Base-by-base conservation (phyloP, 2,329 filamentous ascomycete species). In the Domatiomyces globalis region DNA sequence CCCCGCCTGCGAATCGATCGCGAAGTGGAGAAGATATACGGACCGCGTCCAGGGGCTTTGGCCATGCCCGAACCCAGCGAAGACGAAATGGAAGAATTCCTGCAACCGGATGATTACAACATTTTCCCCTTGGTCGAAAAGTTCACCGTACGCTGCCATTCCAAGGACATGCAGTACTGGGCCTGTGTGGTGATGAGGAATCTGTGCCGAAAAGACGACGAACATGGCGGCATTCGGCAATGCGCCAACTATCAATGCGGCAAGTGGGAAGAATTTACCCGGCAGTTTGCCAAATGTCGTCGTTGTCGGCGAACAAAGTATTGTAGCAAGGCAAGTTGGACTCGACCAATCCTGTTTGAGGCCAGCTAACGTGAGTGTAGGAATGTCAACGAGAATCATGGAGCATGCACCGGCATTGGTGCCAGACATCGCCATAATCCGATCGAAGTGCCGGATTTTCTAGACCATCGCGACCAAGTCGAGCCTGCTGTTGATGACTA, bases 111-210 rank as follows among this genome's bases (percentile, higher is more conserved):
- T 63, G 87, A 96, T 67, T 90, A 94, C 70, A 98, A 98, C 69
- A 94, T 98, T 59, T 98, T 98, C 70, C 92, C 92, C 2, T 74
- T 98, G 36, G 92, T 98, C 46, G 92, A 98, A 69, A 96, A 95
- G 68, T 98, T 96, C 66, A 98, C 92, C 4, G 87, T 95, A 27
- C 82, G 92, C 58, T 88, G 95, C 64, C 87, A 95, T 69, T 88
- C 86, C 58, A 86, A 87, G 54, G 89, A 95, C 65, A 98, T 98
- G 92, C 90, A 95, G 67, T 98, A 98, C 72, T 98, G 92, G 92
- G 92, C 92, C 17, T 92, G 90, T 56, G 92, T 98, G 15, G 92
- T 98, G 45, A 98, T 98, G 92, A 80, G 92, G 58, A 98, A 98
- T 65, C 78, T 98, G 48, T 98, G 92, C 74, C 86, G 92, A 58